phyloP scores from a whole-genome alignment of 129 eudicot species.

The Tagetes patula region DNA sequence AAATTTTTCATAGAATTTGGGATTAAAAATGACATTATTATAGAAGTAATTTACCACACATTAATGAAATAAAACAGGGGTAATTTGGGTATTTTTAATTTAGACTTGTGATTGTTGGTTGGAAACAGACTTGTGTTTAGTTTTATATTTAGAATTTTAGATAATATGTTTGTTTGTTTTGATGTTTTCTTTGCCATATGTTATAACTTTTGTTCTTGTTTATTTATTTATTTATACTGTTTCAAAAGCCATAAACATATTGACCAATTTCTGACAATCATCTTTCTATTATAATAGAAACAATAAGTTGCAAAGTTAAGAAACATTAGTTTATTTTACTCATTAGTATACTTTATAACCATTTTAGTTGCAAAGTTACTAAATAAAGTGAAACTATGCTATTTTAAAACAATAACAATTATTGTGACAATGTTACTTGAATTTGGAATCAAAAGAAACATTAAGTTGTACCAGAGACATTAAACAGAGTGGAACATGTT shows the following conservation, averaged over 20 bases:
- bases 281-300: too few relatives aligned
- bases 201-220: background rate
- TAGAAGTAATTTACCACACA: slow-evolving; percentile 9
- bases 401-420: too few relatives aligned
- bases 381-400: too few relatives aligned
- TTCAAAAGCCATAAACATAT: background rate
- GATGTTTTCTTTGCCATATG: background rate
- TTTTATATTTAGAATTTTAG: background rate
- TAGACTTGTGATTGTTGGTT: slow-evolving; percentile 12
- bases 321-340: too few relatives aligned
- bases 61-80: slow-evolving; percentile 13
- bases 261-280: background rate
- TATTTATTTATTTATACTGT: background rate
- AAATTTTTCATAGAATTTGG: slow-evolving; percentile 11
- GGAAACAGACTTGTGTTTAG: slow-evolving; percentile 10
- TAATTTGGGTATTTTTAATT: slow-evolving; percentile 14
- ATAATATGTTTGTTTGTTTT: slow-evolving; percentile 4
- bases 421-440: too few relatives aligned
- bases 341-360: too few relatives aligned
- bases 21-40: slow-evolving; percentile 21
- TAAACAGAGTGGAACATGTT: too few relatives aligned
- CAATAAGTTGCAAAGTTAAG: too few relatives aligned
- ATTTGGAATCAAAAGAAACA: too few relatives aligned
- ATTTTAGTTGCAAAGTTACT: too few relatives aligned
- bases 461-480: too few relatives aligned